Base-by-base conservation (phyloP, 2,329 filamentous ascomycete genomes). In the Diaporthe destruens region DNA sequence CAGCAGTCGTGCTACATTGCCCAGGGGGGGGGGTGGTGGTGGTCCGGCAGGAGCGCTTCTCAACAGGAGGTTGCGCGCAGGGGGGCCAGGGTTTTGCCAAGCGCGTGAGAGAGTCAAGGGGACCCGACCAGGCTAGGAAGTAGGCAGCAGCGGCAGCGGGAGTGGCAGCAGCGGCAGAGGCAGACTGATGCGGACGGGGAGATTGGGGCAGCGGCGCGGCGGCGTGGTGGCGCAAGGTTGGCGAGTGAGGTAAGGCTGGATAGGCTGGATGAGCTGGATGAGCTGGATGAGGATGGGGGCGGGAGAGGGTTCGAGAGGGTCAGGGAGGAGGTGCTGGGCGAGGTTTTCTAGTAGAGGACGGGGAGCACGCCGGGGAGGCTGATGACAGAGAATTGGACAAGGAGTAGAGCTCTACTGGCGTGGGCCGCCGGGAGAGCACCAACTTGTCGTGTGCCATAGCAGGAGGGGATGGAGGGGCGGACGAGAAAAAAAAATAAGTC, bases 391-490 rank as follows among this genome's bases (percentile, higher is more conserved):
- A 57, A 54, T 59, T 51, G 69, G 5, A 53, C 63, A 74, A 74
- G 66, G 68, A 74, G 74, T 71, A 73, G 75, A 80, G 79, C 79
- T 81, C 80, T 80, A 80, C 78, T 79, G 80, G 79, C 77, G 76
- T 79, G 78, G 80, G 82, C 77, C 77, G 79, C 80, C 77, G 80
- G 79, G 68, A 72, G 72, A 81, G 82, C 80, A 75, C 72, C 69
- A 70, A 44, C 54, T 77, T 80, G 80, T 82, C 81, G 84, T 81
- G 82, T 84, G 81, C 82, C 83, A 84, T 84, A 77, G 76, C 77
- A 81, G 73, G 77, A 72, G 77, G 77, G 76, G 77, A 80, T 77
- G 77, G 79, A 80, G 80, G 79, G 81, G 78, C 76, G 79, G 75
- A 72, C 57, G 72, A 49, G 51, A 73, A 75, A 71, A 74, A 74